These are phyloP conservation scores for Solanum lignicaule DNA, from an alignment of 257 asterid genomes.

Conservation along the genomic window DNA sequence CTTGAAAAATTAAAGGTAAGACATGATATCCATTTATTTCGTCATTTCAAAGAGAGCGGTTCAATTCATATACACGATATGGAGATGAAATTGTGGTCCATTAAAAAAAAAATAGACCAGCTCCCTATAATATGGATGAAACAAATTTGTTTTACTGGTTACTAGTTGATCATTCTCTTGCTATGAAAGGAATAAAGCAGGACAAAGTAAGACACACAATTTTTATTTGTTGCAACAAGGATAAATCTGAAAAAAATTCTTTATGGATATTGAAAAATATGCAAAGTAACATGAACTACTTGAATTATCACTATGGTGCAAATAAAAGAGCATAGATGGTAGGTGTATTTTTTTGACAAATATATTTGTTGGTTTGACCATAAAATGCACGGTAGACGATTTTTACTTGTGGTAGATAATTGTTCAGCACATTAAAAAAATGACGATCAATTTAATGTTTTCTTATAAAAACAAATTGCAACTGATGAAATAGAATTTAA, in stretches of 20 bases:
- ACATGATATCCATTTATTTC: not conserved
- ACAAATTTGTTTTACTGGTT: no score
- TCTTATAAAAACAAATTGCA: no score
- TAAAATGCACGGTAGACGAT: not conserved
- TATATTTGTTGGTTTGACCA: not conserved
- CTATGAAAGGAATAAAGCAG: no score
- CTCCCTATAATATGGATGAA: no score
- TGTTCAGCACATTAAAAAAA: no score
- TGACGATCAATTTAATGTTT: no score
- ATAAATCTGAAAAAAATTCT: no score
- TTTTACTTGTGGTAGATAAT: not conserved
- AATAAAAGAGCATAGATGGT: not conserved
- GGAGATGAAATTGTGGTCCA: not conserved
- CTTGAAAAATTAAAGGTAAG: conserved; percentile 1
- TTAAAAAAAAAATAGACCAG: no score
- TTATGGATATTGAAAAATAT: not conserved
- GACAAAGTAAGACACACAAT: no score
- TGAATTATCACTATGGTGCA: no score
- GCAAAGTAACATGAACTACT: not conserved
- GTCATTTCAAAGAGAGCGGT: not conserved
- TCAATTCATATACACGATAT: not conserved
- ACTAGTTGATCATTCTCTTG: no score
- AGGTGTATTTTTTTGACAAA: not conserved
- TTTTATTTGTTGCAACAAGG: not conserved
- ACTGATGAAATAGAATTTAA: no score